Conservation (phyloP, 1,284 basidiomycete species). For the Wallemia ichthyophaga region DNA sequence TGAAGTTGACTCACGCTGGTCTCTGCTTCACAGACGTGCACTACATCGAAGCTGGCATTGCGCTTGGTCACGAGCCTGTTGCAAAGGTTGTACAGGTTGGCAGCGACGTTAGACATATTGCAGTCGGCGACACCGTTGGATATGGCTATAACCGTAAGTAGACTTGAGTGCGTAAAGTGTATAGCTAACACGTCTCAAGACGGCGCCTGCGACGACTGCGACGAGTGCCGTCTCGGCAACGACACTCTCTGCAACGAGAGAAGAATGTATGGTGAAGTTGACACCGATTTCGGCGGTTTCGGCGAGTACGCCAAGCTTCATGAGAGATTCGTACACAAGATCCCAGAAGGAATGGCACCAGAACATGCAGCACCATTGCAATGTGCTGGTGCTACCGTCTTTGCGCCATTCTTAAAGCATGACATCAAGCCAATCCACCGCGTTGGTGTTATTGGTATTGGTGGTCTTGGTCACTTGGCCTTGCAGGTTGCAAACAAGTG, state of each 20-base stretch:
- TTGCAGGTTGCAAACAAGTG: constrained; percentile 6
- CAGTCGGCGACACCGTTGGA: constrained; percentile 18
- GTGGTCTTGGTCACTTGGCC: constrained; percentile 18
- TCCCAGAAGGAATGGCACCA: background rate
- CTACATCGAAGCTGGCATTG: constrained; percentile 5
- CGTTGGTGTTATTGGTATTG: constrained; percentile 19
- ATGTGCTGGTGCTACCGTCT: background rate
- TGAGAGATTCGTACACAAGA: background rate
- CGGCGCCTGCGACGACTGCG: background rate
- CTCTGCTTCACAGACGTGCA: background rate
- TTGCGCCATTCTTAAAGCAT: background rate
- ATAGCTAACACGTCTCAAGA: no score
- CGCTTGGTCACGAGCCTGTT: constrained; percentile 21
- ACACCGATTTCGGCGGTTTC: background rate
- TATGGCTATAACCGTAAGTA: constrained; percentile 17
- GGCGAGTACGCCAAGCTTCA: background rate
- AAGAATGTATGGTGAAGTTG: background rate
- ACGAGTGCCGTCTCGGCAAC: background rate
- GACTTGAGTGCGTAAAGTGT: no score
- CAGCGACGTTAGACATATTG: constrained; percentile 15
- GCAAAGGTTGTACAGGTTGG: constrained; percentile 17
- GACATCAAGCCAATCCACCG: background rate
- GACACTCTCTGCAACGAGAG: background rate
- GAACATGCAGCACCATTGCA: background rate
- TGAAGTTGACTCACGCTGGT: background rate